Conservation (phyloP, 73 alveolate species). For the Paramecium primaurelia region DNA sequence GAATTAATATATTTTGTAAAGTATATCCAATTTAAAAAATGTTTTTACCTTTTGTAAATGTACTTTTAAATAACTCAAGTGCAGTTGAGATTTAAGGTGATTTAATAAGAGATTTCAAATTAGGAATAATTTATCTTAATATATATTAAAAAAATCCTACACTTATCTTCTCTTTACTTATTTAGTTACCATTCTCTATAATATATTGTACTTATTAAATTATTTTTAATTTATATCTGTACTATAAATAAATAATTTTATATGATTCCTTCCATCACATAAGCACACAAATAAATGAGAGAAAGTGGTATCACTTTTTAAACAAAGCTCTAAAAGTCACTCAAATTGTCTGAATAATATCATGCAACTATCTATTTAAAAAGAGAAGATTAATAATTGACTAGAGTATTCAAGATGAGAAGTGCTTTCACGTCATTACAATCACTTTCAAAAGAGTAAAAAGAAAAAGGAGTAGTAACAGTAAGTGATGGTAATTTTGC, state of each 20-base stretch:
- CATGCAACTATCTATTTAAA: conserved; percentile 27
- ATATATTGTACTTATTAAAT: not conserved
- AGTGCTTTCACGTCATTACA: not conserved
- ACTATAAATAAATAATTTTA: not conserved
- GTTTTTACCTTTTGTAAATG: conserved; percentile 1
- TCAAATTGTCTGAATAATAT: conserved; percentile 1
- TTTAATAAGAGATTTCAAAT: not conserved
- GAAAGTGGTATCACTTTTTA: conserved; percentile 33
- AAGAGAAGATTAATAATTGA: conserved; percentile 43
- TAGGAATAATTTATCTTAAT: not conserved
- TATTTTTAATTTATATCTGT: not conserved
- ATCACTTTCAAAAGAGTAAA: not conserved
- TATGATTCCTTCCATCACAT: not conserved
- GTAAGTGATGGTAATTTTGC: conserved; percentile 60
- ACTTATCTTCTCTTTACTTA: not conserved
- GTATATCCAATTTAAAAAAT: not conserved
- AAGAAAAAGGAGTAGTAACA: conserved; percentile 46
- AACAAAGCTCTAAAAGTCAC: not conserved
- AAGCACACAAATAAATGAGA: not conserved
- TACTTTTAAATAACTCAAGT: not conserved
- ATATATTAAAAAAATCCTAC: not conserved
- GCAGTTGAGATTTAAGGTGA: not conserved
- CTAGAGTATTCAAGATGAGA: conserved; percentile 41
- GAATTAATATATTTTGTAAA: no score
- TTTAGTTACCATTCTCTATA: not conserved